Evolutionary conservation across 371 early-diverging fungal genomes (phyloP).

Genomic region (Dinochytrium kinnereticum): DNA sequence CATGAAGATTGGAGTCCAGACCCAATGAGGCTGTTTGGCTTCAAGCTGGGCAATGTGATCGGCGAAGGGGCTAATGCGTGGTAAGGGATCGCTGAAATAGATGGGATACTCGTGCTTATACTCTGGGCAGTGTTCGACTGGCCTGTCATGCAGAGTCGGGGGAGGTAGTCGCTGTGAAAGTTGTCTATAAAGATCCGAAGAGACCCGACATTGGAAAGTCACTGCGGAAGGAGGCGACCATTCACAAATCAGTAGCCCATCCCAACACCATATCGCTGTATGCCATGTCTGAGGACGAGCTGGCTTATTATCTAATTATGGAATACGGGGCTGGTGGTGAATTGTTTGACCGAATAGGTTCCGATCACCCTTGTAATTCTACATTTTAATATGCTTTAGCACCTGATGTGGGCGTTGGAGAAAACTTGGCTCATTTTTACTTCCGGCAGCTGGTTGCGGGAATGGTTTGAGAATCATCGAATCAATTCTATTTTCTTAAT

Average conservation of each 20-base stretch:
- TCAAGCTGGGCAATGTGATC: slow-evolving; percentile 47
- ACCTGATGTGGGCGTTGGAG: slow-evolving; percentile 74
- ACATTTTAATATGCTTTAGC: slow-evolving; percentile 43
- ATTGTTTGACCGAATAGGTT: slow-evolving; percentile 69
- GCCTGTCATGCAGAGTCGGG: slow-evolving; percentile 48
- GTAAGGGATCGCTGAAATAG: slow-evolving; percentile 34
- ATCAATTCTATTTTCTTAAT: slow-evolving; percentile 33
- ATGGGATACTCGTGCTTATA: background rate
- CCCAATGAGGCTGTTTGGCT: slow-evolving; percentile 29
- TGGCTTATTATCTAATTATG: slow-evolving; percentile 56
- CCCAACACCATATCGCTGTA: slow-evolving; percentile 58
- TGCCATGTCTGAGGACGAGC: slow-evolving; percentile 53
- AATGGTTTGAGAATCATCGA: slow-evolving; percentile 52
- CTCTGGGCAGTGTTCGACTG: slow-evolving; percentile 53
- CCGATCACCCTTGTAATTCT: background rate
- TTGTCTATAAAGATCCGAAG: slow-evolving; percentile 48
- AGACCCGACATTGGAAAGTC: slow-evolving; percentile 9
- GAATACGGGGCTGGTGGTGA: slow-evolving; percentile 70
- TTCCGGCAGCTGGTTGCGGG: slow-evolving; percentile 71
- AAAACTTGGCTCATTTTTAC: slow-evolving; percentile 72
- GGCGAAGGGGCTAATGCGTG: slow-evolving; percentile 65
- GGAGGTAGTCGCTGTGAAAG: slow-evolving; percentile 58
- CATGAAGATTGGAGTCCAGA: background rate
- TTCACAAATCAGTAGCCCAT: slow-evolving; percentile 56
- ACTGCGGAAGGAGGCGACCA: slow-evolving; percentile 58